Evolutionary conservation across 805 yeast genomes (phyloP).

Genomic region (Pichia eremophila): DNA sequence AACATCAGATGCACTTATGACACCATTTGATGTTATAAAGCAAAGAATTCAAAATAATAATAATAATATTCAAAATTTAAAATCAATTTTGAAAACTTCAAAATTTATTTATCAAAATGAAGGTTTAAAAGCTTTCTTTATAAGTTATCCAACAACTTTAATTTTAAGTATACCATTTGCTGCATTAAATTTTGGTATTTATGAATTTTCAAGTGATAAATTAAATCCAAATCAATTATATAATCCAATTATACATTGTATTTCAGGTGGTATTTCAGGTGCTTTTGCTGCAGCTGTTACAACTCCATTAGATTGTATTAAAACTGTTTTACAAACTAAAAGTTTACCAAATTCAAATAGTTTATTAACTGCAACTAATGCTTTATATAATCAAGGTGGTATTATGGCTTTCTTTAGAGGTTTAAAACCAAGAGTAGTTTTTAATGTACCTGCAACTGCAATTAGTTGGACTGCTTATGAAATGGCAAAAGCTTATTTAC

Average conservation of each 20-base stretch:
- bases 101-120: constrained; percentile 45
- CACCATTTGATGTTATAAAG: constrained; percentile 91
- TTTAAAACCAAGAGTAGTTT: constrained; percentile 79
- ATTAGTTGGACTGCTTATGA: constrained; percentile 97
- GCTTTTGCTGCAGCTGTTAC: constrained; percentile 92
- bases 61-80: constrained; percentile 1
- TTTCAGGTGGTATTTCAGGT: constrained; percentile 90
- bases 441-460: constrained; percentile 93
- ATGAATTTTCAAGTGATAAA: constrained; percentile 71
- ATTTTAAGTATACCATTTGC: constrained; percentile 92
- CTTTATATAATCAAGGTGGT: constrained; percentile 55
- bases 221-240: constrained; percentile 71
- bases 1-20: constrained; percentile 94
- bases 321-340: constrained; percentile 83
- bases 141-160: constrained; percentile 90
- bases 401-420: constrained; percentile 71
- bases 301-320: constrained; percentile 88
- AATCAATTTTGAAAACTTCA: constrained; percentile 21
- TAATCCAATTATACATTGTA: constrained; percentile 86
- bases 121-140: constrained; percentile 75
- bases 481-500: constrained; percentile 76
- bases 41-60: constrained; percentile 74
- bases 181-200: constrained; percentile 86
- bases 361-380: constrained; percentile 59
- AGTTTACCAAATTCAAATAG: constrained; percentile 56